These are phyloP conservation scores for Fusarium oligoseptatum DNA, from an alignment of 2,329 filamentous ascomycete species.

Conservation along the genomic window DNA sequence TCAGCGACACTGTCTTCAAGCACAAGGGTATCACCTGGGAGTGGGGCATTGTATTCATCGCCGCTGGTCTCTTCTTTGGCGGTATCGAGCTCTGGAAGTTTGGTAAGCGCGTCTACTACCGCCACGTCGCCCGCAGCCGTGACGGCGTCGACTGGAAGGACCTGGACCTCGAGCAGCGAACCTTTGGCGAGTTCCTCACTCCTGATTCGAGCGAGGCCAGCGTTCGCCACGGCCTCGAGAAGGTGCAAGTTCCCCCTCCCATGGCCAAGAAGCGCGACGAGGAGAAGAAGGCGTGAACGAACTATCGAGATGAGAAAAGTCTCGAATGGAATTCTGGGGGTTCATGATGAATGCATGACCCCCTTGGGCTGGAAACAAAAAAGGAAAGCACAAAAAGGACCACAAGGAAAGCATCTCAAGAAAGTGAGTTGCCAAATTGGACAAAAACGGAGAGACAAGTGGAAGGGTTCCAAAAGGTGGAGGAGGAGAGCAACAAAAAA, in stretches of 20 bases:
- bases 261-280: conserved; percentile 15
- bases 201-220: conserved; percentile 46
- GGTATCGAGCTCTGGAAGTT: conserved; percentile 73
- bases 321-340: neutral
- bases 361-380: neutral
- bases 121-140: conserved; percentile 41
- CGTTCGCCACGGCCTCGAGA: conserved; percentile 45
- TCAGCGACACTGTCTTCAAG: conserved; percentile 71
- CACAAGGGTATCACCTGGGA: conserved; percentile 73
- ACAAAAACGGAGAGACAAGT: conserved; percentile 27
- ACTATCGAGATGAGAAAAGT: neutral
- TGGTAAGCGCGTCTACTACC: conserved; percentile 63
- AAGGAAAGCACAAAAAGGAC: conserved; percentile 9
- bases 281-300: conserved; percentile 42
- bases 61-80: conserved; percentile 66
- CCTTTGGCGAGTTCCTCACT: conserved; percentile 55
- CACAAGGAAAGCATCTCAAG: conserved; percentile 6
- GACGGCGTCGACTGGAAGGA: conserved; percentile 52
- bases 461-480: conserved; percentile 36
- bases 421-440: conserved; percentile 20
- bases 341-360: neutral
- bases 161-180: conserved; percentile 56
- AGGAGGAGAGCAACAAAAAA: conserved; percentile 41
- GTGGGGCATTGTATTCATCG: conserved; percentile 71
- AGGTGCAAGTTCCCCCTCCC: conserved; percentile 33